Conservation (phyloP, 2,329 filamentous ascomycete genomes). For the Aspergillus vadensis region DNA sequence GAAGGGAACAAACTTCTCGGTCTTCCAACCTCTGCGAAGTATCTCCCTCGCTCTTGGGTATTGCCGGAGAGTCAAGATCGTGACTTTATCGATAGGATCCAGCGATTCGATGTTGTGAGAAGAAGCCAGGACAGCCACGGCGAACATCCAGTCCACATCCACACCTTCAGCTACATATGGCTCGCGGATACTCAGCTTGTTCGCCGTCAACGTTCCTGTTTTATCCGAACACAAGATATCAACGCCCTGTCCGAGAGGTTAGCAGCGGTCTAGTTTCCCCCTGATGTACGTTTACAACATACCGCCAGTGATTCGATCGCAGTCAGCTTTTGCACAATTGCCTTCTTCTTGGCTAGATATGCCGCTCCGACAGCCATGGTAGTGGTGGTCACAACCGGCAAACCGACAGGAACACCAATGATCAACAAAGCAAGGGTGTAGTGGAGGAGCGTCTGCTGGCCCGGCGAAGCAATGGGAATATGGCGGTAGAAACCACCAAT, state of each 20-base stretch:
- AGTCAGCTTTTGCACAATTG: conserved; percentile 77
- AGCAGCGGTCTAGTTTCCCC: conserved; percentile 10
- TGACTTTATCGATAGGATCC: conserved; percentile 79
- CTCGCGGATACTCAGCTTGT: conserved; percentile 72
- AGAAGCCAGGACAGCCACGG: conserved; percentile 72
- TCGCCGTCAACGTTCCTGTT: conserved; percentile 68
- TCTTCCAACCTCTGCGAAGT: conserved; percentile 71
- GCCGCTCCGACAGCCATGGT: conserved; percentile 76
- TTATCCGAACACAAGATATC: conserved; percentile 81
- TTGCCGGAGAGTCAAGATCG: conserved; percentile 70
- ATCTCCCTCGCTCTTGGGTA: conserved; percentile 77
- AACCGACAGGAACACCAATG: conserved; percentile 78
- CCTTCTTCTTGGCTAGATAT: conserved; percentile 75
- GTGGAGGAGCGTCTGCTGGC: conserved; percentile 66
- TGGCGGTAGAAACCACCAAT: conserved; percentile 78
- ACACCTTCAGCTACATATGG: conserved; percentile 76
- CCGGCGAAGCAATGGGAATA: conserved; percentile 57
- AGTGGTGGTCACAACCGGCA: conserved; percentile 76
- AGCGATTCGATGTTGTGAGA: conserved; percentile 78
- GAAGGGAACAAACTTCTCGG: conserved; percentile 70
- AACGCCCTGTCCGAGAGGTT: conserved; percentile 53
- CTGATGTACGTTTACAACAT: conserved; percentile 24
- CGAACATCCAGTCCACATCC: conserved; percentile 83
- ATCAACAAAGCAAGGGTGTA: conserved; percentile 72
- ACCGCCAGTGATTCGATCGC: conserved; percentile 74